phyloP scores from a whole-genome alignment of 2,329 filamentous ascomycete genomes.

The Monilinia laxa region DNA sequence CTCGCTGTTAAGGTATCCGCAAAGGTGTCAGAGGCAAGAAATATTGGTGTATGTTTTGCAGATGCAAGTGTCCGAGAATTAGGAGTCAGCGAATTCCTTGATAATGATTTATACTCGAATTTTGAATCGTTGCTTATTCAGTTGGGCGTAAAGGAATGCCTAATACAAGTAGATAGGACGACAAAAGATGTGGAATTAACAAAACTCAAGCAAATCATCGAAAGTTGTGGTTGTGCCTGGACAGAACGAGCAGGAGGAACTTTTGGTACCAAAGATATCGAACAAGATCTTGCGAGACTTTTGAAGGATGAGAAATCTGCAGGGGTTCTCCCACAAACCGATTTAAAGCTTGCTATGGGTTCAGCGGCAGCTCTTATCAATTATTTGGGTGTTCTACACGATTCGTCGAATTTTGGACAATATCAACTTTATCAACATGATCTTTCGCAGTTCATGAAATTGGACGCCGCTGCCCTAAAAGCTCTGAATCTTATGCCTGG shows the following conservation, averaged over 20 bases:
- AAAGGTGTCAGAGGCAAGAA: conserved; percentile 81
- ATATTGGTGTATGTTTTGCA: conserved; percentile 93
- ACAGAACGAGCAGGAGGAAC: conserved; percentile 75
- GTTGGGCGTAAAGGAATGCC: conserved; percentile 88
- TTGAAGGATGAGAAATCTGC: conserved; percentile 82
- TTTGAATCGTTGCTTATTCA: conserved; percentile 96
- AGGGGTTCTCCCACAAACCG: conserved; percentile 79
- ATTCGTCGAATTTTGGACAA: conserved; percentile 92
- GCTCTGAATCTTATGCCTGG: conserved; percentile 97
- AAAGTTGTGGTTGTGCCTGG: conserved; percentile 87
- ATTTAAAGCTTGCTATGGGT: conserved; percentile 94
- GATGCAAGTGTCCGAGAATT: conserved; percentile 95
- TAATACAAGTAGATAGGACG: conserved; percentile 74
- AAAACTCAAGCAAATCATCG: conserved; percentile 85
- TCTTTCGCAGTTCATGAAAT: conserved; percentile 94
- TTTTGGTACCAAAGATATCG: conserved; percentile 88
- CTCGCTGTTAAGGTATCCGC: conserved; percentile 89
- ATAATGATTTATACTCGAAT: conserved; percentile 98
- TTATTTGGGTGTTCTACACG: conserved; percentile 86
- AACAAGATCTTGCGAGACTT: conserved; percentile 86
- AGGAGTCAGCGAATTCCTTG: conserved; percentile 96
- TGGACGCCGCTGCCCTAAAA: conserved; percentile 90
- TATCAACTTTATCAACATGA: conserved; percentile 98
- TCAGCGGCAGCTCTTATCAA: conserved; percentile 91
- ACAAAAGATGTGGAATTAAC: conserved; percentile 85